These are phyloP conservation scores for Phialocephala sp. DNA, from an alignment of 2,329 filamentous ascomycete species.

Conservation along the genomic window DNA sequence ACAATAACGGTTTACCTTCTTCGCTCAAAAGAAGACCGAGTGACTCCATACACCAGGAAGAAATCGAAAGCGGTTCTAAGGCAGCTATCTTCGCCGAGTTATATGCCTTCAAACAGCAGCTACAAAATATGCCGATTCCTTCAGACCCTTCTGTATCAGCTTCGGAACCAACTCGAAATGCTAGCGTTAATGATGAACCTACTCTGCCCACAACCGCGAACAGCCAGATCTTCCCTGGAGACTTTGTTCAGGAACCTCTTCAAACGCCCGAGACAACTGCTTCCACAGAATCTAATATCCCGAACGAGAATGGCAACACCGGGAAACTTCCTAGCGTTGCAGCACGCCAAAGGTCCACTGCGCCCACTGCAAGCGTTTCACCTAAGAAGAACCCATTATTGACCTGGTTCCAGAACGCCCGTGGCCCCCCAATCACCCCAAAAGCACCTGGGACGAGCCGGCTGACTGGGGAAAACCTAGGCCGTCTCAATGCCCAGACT, in stretches of 20 bases:
- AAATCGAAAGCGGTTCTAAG: background rate
- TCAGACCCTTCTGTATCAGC: background rate
- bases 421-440: background rate
- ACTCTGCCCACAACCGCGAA: background rate
- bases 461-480: slow-evolving; percentile 6
- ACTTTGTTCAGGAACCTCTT: background rate
- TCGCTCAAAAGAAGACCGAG: background rate
- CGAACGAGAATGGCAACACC: background rate
- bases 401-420: slow-evolving; percentile 6
- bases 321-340: background rate
- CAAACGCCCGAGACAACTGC: background rate
- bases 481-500: background rate
- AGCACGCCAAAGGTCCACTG: background rate
- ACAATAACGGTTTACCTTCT: background rate
- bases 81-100: background rate
- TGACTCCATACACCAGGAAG: background rate
- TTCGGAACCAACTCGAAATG: too few relatives aligned
- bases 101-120: background rate
- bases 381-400: background rate
- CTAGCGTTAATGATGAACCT: background rate
- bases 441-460: background rate
- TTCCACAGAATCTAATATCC: background rate
- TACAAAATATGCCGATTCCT: background rate
- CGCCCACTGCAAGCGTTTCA: background rate
- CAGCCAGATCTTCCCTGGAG: background rate